A percentile compares a stretch with the other conserved stretches of the same genome.
Evolutionary conservation across 305 asterid species (phyloP).

Genomic region (Fraxinus albicans): DNA sequence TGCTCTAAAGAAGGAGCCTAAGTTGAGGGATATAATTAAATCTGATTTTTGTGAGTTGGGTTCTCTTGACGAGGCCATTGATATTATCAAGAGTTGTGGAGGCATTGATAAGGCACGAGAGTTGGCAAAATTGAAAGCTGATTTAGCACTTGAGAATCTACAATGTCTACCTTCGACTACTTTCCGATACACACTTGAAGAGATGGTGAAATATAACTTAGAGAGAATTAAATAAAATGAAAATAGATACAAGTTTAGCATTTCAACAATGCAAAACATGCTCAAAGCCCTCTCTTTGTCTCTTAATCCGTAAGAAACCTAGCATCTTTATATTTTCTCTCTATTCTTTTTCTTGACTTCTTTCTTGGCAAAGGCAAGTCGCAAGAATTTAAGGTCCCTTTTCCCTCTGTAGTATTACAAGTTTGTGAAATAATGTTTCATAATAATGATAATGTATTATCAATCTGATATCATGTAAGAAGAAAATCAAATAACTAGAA

Average conservation of each 20-base stretch:
- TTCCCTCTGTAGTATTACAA: not conserved
- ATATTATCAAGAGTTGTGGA: conserved; percentile 62
- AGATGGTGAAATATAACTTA: conserved; percentile 72
- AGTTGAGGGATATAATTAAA: conserved; percentile 69
- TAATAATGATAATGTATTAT: not conserved
- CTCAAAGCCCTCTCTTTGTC: not conserved
- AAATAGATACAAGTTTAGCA: not conserved
- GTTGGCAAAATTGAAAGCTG: conserved; percentile 69
- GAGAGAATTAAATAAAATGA: conserved; percentile 56
- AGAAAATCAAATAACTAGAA: no score
- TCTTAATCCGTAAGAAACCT: not conserved
- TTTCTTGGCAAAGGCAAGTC: not conserved
- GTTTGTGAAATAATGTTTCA: not conserved
- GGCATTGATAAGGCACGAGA: conserved; percentile 74
- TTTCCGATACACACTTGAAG: conserved; percentile 59
- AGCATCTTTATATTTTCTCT: not conserved
- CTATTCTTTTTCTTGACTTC: not conserved
- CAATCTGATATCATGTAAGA: not conserved
- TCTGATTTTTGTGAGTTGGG: conserved; percentile 73
- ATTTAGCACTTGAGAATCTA: conserved; percentile 53
- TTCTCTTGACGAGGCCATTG: conserved; percentile 73
- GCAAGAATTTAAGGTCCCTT: not conserved
- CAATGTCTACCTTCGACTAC: conserved; percentile 61
- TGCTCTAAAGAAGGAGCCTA: conserved; percentile 61
- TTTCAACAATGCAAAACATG: no score